Evolutionary conservation across 345 rosid genomes (phyloP).

Genomic region (Corchorus capsularis): DNA sequence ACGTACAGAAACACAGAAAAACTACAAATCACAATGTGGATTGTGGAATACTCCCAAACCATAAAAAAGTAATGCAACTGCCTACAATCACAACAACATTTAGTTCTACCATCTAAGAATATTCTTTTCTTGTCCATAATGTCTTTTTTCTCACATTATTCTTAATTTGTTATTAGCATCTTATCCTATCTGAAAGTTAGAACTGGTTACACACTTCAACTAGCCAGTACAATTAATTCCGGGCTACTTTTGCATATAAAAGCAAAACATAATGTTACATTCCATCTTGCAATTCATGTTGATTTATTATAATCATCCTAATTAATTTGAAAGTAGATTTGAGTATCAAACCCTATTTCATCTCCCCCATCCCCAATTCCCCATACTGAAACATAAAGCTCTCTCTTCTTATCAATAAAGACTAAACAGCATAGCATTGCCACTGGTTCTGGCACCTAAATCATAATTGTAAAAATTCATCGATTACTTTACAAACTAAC

Average conservation of each 20-base stretch:
- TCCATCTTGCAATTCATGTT: background rate
- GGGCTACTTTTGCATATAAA: background rate
- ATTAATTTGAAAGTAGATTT: background rate
- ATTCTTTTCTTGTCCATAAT: background rate
- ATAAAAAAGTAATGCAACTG: background rate
- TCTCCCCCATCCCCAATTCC: background rate
- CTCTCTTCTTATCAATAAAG: background rate
- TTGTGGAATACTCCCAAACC: background rate
- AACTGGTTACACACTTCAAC: background rate
- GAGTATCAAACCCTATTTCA: background rate
- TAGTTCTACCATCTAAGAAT: background rate
- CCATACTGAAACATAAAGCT: background rate
- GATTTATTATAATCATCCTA: constrained; percentile 2
- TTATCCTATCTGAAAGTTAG: background rate
- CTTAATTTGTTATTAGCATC: background rate
- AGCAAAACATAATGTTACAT: background rate
- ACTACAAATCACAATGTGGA: background rate
- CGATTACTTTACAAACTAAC: background rate
- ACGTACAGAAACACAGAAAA: background rate
- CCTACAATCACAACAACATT: background rate
- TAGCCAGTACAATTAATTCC: background rate
- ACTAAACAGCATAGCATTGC: background rate
- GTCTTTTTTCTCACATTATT: background rate
- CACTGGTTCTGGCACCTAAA: background rate
- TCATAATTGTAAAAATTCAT: background rate